These are phyloP conservation scores for Eucalyptus pumila DNA, from an alignment of 345 rosid genomes.

Conservation along the genomic window DNA sequence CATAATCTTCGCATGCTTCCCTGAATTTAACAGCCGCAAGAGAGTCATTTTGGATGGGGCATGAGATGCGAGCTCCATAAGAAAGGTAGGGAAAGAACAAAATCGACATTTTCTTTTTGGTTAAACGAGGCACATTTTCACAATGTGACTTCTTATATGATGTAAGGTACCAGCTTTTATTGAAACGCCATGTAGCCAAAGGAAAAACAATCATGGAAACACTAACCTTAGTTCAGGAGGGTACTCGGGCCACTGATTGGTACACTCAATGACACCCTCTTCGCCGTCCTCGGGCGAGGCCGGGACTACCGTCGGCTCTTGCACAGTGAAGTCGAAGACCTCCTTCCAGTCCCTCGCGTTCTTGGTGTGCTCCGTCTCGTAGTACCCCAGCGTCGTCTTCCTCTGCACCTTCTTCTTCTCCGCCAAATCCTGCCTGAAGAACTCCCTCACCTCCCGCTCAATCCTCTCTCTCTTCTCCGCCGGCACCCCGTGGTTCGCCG, in stretches of 20 bases:
- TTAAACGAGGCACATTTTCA: not conserved
- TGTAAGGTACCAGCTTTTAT: not conserved
- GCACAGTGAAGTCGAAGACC: constrained; percentile 38
- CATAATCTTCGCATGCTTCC: constrained; percentile 13
- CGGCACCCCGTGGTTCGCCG: constrained; percentile 11
- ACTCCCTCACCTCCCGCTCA: constrained; percentile 12
- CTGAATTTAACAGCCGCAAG: not conserved
- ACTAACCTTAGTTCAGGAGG: constrained; percentile 36
- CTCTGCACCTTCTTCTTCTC: constrained; percentile 41
- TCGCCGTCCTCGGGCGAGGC: constrained; percentile 31
- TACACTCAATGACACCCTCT: constrained; percentile 8
- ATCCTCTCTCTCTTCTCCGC: constrained; percentile 8
- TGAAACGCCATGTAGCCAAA: not conserved
- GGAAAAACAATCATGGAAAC: not conserved
- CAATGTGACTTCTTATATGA: not conserved
- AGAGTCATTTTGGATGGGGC: not conserved
- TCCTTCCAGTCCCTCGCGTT: constrained; percentile 62
- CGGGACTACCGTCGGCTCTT: constrained; percentile 38
- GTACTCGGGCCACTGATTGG: constrained; percentile 44
- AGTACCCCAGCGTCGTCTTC: constrained; percentile 34
- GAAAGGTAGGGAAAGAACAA: not conserved
- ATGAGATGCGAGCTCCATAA: not conserved
- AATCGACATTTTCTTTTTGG: not conserved
- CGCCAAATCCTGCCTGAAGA: constrained; percentile 32
- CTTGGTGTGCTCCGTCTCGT: constrained; percentile 57